Conservation (phyloP, 1,139 yeast genomes). For the Zhuliangozyma parablackwelliae region DNA sequence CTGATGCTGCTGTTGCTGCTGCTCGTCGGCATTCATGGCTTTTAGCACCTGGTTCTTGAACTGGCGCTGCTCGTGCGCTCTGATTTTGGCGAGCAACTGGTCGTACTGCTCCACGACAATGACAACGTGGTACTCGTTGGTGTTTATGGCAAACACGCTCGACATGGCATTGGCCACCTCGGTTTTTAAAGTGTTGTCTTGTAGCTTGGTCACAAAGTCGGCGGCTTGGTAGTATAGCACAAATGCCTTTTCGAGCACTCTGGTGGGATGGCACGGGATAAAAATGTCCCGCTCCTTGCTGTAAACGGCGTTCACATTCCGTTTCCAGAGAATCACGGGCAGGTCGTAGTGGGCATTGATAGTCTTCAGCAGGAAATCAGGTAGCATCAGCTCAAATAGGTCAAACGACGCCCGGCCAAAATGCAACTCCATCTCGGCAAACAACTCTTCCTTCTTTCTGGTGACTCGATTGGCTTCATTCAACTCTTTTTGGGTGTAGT, state of each 20-base stretch:
- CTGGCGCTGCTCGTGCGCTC: slow-evolving; percentile 39
- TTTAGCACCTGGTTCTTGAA: slow-evolving; percentile 39
- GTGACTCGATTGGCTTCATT: slow-evolving; percentile 48
- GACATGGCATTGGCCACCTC: slow-evolving; percentile 5
- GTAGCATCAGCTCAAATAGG: slow-evolving; percentile 3
- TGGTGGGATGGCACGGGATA: slow-evolving; percentile 44
- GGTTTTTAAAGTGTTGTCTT: slow-evolving; percentile 16
- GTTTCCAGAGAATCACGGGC: slow-evolving; percentile 35
- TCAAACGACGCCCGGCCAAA: slow-evolving; percentile 12
- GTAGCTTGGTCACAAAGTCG: slow-evolving; percentile 35
- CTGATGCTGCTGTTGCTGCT: slow-evolving; percentile 4
- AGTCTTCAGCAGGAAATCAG: slow-evolving; percentile 5
- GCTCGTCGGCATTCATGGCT: slow-evolving; percentile 12
- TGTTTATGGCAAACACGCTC: slow-evolving; percentile 1
- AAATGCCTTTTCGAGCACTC: slow-evolving; percentile 38
- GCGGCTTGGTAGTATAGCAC: slow-evolving; percentile 46
- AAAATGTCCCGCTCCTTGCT: slow-evolving; percentile 45
- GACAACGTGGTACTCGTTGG: slow-evolving; percentile 22
- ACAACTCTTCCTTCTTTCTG: slow-evolving; percentile 46
- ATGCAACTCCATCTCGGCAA: slow-evolving; percentile 46
- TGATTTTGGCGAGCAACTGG: slow-evolving; percentile 38
- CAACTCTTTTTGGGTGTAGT: slow-evolving; percentile 27
- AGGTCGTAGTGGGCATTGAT: slow-evolving; percentile 9
- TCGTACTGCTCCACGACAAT: slow-evolving; percentile 50
- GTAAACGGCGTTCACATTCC: slow-evolving; percentile 37